Evolutionary conservation across 23 red algal genomes (phyloP), one percentile per base, ranked within the genome.

Genomic region (Gracilariopsis chorda): DNA sequence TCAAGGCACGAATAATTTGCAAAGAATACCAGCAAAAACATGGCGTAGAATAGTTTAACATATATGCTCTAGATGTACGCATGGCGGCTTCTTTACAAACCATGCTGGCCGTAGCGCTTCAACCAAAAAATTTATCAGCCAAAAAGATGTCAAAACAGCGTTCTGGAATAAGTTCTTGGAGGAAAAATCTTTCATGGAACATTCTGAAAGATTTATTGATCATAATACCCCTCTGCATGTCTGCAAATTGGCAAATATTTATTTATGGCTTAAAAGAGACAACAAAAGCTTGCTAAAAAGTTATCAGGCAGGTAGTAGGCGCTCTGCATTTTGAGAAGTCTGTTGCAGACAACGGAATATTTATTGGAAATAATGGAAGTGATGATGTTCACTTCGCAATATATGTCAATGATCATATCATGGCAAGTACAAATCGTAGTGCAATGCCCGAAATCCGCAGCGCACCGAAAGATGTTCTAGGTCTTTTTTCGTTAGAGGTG

Each of bases 261-360:
- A 13, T 78, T 46, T 78, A 78, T 49, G 72, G 72, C n/a, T 27
- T 78, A 48, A 46, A 48, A 20, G 30, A 78, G 25, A 39, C 72
- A 20, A 48, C 72, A 20, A 16, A 39, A 17, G 19, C 13, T 12
- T 0, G 39, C 30, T 17, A n/a, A n/a, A n/a, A n/a, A n/a, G n/a
- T n/a, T n/a, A n/a, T n/a, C n/a, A n/a, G n/a, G n/a, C n/a, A n/a
- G n/a, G n/a, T n/a, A n/a, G n/a, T n/a, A n/a, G n/a, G n/a, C n/a
- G n/a, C n/a, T n/a, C n/a, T n/a, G n/a, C n/a, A n/a, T n/a, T n/a
- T n/a, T n/a, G n/a, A n/a, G n/a, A n/a, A n/a, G n/a, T n/a, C n/a
- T n/a, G n/a, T n/a, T n/a, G n/a, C n/a, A n/a, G n/a, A n/a, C n/a
- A n/a, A n/a, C n/a, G n/a, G n/a, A 55, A 55, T 55, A 55, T 55